Evolutionary conservation across 768 basidiomycete genomes (phyloP).

Genomic region (Tylopilus vinaceipallidus): DNA sequence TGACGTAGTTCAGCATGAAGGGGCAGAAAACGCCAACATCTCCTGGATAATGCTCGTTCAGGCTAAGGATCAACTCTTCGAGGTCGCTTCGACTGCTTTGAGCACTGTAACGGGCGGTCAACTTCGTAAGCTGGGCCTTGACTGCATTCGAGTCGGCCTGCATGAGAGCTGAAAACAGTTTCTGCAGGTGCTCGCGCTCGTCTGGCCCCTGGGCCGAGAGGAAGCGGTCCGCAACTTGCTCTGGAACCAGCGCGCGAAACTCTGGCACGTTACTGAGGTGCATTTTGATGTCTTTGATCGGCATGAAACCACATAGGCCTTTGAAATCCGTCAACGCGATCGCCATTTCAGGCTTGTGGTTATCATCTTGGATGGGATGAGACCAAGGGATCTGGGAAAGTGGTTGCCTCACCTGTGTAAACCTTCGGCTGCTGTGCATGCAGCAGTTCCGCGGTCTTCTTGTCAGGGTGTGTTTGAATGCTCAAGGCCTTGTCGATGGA

Average conservation of each 20-base stretch:
- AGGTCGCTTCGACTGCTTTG: conserved; percentile 46
- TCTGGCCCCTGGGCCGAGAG: conserved; percentile 34
- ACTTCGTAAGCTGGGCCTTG: conserved; percentile 49
- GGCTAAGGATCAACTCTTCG: conserved; percentile 57
- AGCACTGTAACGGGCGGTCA: conserved; percentile 63
- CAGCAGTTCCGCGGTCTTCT: conserved; percentile 69
- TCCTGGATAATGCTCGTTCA: conserved; percentile 78
- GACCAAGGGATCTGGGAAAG: not conserved
- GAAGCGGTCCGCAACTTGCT: conserved; percentile 51
- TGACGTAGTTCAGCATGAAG: conserved; percentile 85
- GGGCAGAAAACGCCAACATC: conserved; percentile 94
- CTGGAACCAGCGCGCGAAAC: conserved; percentile 67
- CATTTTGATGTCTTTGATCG: conserved; percentile 65
- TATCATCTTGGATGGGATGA: conserved; percentile 60
- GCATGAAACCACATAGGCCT: conserved; percentile 92
- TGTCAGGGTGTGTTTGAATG: conserved; percentile 92
- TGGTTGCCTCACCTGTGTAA: conserved; percentile 73
- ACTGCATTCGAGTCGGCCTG: conserved; percentile 57
- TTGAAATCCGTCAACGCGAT: conserved; percentile 88
- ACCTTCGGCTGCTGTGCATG: conserved; percentile 71
- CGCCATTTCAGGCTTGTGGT: conserved; percentile 99
- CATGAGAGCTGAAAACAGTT: conserved; percentile 84
- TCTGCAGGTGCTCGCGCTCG: conserved; percentile 57
- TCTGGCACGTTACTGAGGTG: conserved; percentile 74
- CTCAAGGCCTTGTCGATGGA: conserved; percentile 87